phyloP scores from a whole-genome alignment of 768 basidiomycete genomes.

The Russula lepida region DNA sequence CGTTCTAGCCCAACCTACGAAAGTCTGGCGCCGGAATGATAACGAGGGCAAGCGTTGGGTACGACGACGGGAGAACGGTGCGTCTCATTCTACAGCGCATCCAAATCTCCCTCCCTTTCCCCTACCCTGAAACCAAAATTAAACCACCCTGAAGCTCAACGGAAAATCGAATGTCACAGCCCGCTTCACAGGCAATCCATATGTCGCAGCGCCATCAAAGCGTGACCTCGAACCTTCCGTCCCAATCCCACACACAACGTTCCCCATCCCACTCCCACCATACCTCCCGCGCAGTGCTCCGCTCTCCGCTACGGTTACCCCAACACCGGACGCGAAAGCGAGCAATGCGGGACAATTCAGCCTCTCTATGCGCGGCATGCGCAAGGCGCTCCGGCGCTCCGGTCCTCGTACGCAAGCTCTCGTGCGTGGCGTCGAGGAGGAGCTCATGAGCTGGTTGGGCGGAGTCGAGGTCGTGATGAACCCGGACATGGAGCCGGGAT shows the following conservation, averaged over 20 bases:
- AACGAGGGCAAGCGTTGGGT: constrained; percentile 75
- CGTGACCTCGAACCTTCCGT: constrained; percentile 43
- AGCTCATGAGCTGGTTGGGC: constrained; percentile 54
- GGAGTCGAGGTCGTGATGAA: constrained; percentile 46
- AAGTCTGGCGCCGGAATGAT: constrained; percentile 41
- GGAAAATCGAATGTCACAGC: constrained; percentile 34
- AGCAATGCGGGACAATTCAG: constrained; percentile 72
- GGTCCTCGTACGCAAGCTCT: constrained; percentile 54
- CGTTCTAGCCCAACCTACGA: constrained; percentile 28
- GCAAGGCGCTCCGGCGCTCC: constrained; percentile 52
- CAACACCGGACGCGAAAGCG: constrained; percentile 38
- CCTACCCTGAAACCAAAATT: neutral
- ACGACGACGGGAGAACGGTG: constrained; percentile 71
- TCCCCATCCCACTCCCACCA: constrained; percentile 66
- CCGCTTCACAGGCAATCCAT: constrained; percentile 62
- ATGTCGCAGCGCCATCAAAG: constrained; percentile 55
- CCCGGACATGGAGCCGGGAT: constrained; percentile 32
- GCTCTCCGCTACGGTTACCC: constrained; percentile 36
- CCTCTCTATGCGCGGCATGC: constrained; percentile 66
- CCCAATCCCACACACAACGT: constrained; percentile 46
- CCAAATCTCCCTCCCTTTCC: neutral
- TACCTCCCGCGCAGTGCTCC: constrained; percentile 56
- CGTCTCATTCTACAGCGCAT: constrained; percentile 19
- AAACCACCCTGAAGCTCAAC: neutral
- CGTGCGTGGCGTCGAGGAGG: constrained; percentile 59